Conservation (phyloP, 2,329 filamentous ascomycete genomes). For the Aureobasidium sp. region DNA sequence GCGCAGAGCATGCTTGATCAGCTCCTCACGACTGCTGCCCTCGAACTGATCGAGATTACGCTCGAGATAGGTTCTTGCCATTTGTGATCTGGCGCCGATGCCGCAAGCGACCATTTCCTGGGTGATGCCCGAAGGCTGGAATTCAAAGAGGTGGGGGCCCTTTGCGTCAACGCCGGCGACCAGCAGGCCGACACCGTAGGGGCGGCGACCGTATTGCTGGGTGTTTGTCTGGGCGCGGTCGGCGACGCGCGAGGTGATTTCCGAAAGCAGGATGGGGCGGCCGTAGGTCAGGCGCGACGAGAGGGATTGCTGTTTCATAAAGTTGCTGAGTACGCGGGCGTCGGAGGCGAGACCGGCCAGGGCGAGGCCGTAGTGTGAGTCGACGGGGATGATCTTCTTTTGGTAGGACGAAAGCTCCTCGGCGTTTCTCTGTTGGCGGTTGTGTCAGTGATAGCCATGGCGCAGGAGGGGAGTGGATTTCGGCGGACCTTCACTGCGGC, state of each 20-base stretch:
- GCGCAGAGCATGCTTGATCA: slow-evolving; percentile 81
- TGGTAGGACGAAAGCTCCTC: slow-evolving; percentile 99
- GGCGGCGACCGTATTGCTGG: slow-evolving; percentile 91
- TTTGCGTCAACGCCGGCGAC: slow-evolving; percentile 90
- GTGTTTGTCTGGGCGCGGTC: slow-evolving; percentile 97
- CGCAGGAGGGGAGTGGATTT: neutral
- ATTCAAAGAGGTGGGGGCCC: slow-evolving; percentile 94
- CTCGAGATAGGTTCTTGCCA: slow-evolving; percentile 96
- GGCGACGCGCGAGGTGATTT: slow-evolving; percentile 84
- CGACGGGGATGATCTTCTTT: slow-evolving; percentile 96
- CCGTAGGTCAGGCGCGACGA: slow-evolving; percentile 93
- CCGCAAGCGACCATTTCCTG: slow-evolving; percentile 96
- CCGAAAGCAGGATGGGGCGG: slow-evolving; percentile 81
- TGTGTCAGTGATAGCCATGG: neutral
- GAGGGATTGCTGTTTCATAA: slow-evolving; percentile 99
- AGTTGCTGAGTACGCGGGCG: slow-evolving; percentile 98
- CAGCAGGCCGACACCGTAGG: slow-evolving; percentile 88
- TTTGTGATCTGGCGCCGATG: slow-evolving; percentile 92
- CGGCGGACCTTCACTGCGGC: slow-evolving; percentile 81
- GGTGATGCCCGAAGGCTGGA: slow-evolving; percentile 91
- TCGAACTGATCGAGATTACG: slow-evolving; percentile 79
- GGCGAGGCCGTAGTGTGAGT: slow-evolving; percentile 89
- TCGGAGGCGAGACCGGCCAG: slow-evolving; percentile 96
- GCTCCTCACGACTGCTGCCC: slow-evolving; percentile 67
- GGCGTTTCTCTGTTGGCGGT: slow-evolving; percentile 68